Evolutionary conservation across 805 yeast species (phyloP), one percentile per base, ranked within the genome.

Genomic region (Sugiyamaella floridensis): DNA sequence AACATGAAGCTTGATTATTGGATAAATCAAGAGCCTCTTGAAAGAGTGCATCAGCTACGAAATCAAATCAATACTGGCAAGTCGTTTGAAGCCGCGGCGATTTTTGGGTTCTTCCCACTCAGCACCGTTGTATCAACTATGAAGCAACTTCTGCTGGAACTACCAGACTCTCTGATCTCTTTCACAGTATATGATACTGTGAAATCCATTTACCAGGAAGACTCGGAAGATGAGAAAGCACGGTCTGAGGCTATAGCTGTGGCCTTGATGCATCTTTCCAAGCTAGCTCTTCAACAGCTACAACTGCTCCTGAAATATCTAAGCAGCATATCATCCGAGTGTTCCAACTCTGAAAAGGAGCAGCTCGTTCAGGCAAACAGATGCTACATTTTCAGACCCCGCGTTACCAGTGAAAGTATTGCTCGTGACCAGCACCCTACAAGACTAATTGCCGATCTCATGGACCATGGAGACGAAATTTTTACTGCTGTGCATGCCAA

Each of bases 141-240:
- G 54, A 80, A 83, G 60, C 72, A 85, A 44, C 85, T 81, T 63
- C 69, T 86, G 16, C 72, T 86, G 63, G 93, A 86, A 62, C 72
- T 86, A 45, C 95, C 95, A 0, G 88, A 83, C 57, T 81, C 90
- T 0, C 64, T 86, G 41, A 77, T 86, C 5, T 80, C 89, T 0
- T 73, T 74, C 60, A 78, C 79, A 14, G 73, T 81, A 48, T 83
- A 80, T 61, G 90, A 85, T 56, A 69, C 82, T 46, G 72, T 86
- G 53, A 80, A 80, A 62, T 86, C 19, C 47, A 52, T 28, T 41
- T 43, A n/a, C 10, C 40, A 49, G 41, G 26, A 19, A 14, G 40
- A 45, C 18, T 15, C 29, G 4, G 22, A 16, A 9, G 40, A 53
- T 19, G 50, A 50, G 14, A 53, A 46, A 20, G 40, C 29, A 7